Conservation (phyloP, 495 filamentous ascomycete species). For the Penicillium verhagenii region DNA sequence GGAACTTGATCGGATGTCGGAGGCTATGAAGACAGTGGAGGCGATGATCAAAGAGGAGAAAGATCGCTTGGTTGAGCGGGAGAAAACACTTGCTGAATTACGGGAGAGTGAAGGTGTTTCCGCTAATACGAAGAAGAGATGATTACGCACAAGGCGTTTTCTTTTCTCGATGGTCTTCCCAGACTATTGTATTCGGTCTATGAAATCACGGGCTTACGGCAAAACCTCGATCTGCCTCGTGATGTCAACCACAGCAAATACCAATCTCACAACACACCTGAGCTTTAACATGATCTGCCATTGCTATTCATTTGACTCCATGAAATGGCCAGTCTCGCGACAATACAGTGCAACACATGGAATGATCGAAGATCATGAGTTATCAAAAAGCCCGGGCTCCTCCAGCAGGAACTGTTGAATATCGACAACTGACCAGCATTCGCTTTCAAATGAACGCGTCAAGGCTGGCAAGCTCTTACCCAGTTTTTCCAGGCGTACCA, state of each 20-base stretch:
- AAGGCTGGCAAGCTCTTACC: background rate
- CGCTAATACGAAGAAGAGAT: conserved; percentile 44
- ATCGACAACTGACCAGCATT: background rate
- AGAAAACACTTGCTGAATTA: conserved; percentile 60
- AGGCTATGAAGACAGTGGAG: conserved; percentile 65
- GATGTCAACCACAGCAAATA: background rate
- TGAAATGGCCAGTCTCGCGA: background rate
- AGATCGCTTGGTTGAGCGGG: conserved; percentile 58
- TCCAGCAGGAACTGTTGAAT: background rate
- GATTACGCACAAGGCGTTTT: conserved; percentile 8
- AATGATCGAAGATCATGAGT: background rate
- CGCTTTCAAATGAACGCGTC: background rate
- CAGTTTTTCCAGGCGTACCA: background rate
- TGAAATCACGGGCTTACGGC: background rate
- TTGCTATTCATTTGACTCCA: background rate
- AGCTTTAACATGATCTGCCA: background rate
- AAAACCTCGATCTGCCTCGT: background rate
- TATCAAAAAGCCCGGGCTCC: background rate
- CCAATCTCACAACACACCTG: background rate
- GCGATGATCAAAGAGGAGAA: conserved; percentile 69
- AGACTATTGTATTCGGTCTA: background rate
- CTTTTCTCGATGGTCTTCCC: background rate
- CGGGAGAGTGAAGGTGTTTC: conserved; percentile 55
- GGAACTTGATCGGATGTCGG: conserved; percentile 59
- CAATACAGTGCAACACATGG: background rate